Conservation (phyloP, 345 rosid genomes). For the Eucalyptus polyanthemos region DNA sequence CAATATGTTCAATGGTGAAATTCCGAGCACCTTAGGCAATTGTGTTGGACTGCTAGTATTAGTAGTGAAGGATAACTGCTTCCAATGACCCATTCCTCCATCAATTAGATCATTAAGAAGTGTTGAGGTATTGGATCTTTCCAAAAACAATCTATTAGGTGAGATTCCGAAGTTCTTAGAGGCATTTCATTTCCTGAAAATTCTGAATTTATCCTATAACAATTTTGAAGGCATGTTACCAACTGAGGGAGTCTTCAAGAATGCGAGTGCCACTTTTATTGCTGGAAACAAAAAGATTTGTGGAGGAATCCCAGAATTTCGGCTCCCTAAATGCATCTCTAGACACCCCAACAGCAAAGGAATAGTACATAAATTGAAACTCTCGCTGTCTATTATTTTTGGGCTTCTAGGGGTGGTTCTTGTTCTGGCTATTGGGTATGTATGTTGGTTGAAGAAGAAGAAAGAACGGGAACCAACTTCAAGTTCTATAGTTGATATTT, state of each 20-base stretch:
- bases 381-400: fast-evolving
- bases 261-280: slow-evolving; percentile 9
- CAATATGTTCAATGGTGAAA: too few species aligned
- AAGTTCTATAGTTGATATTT: background rate
- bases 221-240: slow-evolving; percentile 32
- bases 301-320: background rate
- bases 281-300: slow-evolving; percentile 13
- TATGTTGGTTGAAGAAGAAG: background rate
- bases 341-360: background rate
- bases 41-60: background rate
- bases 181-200: background rate
- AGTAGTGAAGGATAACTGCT: slow-evolving; percentile 1
- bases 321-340: background rate
- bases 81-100: slow-evolving; percentile 17
- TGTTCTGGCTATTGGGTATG: background rate
- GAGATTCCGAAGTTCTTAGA: slow-evolving; percentile 1
- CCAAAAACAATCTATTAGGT: slow-evolving; percentile 13
- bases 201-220: slow-evolving; percentile 19
- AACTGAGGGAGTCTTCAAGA: slow-evolving; percentile 10
- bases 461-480: background rate
- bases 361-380: background rate
- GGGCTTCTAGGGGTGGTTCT: background rate
- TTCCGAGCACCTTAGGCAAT: background rate
- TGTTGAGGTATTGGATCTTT: slow-evolving; percentile 13
- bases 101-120: slow-evolving; percentile 11